Evolutionary conservation across 1,139 yeast species (phyloP).

Genomic region (Waltiozyma solani): DNA sequence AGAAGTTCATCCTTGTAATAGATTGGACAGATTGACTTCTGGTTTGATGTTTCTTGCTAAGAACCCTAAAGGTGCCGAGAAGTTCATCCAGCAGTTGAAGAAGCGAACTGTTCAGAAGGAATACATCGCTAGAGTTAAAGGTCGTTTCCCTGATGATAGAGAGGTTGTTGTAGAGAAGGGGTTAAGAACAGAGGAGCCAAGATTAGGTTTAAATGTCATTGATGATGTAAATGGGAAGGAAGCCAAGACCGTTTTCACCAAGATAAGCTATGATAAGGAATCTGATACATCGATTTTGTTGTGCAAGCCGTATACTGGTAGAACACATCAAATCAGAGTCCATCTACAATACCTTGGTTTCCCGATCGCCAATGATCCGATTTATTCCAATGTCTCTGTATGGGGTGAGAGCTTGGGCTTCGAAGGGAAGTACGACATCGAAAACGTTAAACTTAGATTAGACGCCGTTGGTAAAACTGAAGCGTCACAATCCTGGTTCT

Average conservation of each 20-base stretch:
- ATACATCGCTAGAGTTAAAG: conserved; percentile 56
- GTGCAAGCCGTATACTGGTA: conserved; percentile 64
- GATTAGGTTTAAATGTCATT: conserved; percentile 23
- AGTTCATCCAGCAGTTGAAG: conserved; percentile 35
- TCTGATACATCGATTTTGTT: conserved; percentile 44
- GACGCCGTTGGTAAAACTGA: conserved; percentile 13
- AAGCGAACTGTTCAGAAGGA: conserved; percentile 32
- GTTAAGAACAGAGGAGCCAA: conserved; percentile 63
- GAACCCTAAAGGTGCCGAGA: conserved; percentile 32
- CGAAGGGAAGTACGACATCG: conserved; percentile 9
- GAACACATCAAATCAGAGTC: conserved; percentile 72
- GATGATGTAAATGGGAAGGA: conserved; percentile 19
- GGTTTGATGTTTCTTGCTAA: conserved; percentile 59
- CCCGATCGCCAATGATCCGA: conserved; percentile 62
- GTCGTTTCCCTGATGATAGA: conserved; percentile 36
- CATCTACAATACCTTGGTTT: conserved; percentile 55
- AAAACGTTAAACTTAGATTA: conserved; percentile 7
- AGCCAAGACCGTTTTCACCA: conserved; percentile 33
- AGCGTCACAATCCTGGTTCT: conserved; percentile 10
- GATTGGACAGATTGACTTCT: conserved; percentile 68
- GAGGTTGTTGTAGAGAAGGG: conserved; percentile 51
- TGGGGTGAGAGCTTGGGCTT: conserved; percentile 65
- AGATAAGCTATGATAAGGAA: conserved; percentile 22
- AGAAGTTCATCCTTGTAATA: conserved; percentile 45
- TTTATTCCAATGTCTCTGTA: conserved; percentile 49